These are phyloP conservation scores for Penicillium steckii DNA, from an alignment of 495 filamentous ascomycete species.

Conservation along the genomic window DNA sequence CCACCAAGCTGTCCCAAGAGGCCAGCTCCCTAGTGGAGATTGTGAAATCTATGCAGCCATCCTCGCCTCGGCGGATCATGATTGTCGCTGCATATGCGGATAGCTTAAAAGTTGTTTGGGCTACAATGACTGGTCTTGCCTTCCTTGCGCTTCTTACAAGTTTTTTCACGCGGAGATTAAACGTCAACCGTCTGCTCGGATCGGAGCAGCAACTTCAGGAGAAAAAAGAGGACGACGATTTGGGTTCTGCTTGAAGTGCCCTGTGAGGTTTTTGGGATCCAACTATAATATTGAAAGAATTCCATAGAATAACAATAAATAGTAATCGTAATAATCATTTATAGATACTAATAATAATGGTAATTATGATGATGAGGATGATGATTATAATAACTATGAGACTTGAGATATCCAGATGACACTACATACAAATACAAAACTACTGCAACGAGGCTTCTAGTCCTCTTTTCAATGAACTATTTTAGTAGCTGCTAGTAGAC, in stretches of 20 bases:
- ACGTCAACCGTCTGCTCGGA: background rate
- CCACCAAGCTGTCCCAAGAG: slow-evolving; percentile 44
- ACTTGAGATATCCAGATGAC: too few relatives aligned
- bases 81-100: slow-evolving; percentile 46
- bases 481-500: too few relatives aligned
- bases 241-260: background rate
- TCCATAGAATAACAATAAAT: too few relatives aligned
- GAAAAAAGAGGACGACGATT: background rate
- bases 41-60: slow-evolving; percentile 45
- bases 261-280: too few relatives aligned
- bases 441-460: too few relatives aligned
- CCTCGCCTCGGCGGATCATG: slow-evolving; percentile 23
- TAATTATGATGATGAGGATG: too few relatives aligned
- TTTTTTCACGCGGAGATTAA: background rate
- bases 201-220: slow-evolving; percentile 5
- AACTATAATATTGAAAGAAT: too few relatives aligned
- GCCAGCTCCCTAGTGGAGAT: slow-evolving; percentile 48
- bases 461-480: too few relatives aligned
- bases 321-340: too few relatives aligned
- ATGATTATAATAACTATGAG: too few relatives aligned
- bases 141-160: slow-evolving; percentile 13
- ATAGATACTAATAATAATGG: too few relatives aligned
- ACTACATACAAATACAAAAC: too few relatives aligned
- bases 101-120: slow-evolving; percentile 47
- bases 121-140: slow-evolving; percentile 7